Evolutionary conservation across 2,329 filamentous ascomycete genomes (phyloP).

Genomic region (Neobulgaria alba): DNA sequence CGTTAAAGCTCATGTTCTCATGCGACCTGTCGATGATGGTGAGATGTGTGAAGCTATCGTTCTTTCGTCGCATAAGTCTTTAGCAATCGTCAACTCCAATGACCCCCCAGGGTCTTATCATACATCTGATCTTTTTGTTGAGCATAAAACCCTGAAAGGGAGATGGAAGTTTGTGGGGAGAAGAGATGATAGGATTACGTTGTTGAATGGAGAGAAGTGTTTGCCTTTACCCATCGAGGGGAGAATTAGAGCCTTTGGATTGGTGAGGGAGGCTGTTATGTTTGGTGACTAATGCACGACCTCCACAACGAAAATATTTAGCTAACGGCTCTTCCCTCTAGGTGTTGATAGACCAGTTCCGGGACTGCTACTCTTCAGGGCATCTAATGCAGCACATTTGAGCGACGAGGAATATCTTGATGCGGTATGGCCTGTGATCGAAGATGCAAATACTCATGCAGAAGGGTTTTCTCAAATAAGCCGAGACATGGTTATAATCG

Average conservation of each 20-base stretch:
- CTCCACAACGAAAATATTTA: too few species aligned
- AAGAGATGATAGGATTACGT: constrained; percentile 37
- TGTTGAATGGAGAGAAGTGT: constrained; percentile 42
- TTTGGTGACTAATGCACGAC: too few species aligned
- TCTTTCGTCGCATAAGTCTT: constrained; percentile 34
- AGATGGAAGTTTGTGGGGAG: constrained; percentile 39
- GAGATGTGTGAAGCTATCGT: constrained; percentile 22
- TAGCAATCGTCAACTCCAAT: constrained; percentile 32
- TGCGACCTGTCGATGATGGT: constrained; percentile 23
- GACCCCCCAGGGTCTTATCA: constrained; percentile 37
- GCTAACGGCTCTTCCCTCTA: too few species aligned
- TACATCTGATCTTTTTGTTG: constrained; percentile 37
- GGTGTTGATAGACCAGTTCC: constrained; percentile 41
- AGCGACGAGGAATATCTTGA: constrained; percentile 38
- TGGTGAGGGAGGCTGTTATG: constrained; percentile 47
- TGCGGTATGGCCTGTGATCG: constrained; percentile 41
- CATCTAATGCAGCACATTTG: constrained; percentile 35
- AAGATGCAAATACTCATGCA: constrained; percentile 40
- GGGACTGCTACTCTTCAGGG: constrained; percentile 42
- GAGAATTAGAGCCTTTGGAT: constrained; percentile 40
- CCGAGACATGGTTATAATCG: constrained; percentile 42
- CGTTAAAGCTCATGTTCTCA: constrained; percentile 10
- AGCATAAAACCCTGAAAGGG: constrained; percentile 34
- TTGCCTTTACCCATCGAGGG: constrained; percentile 42
- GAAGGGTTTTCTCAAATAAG: constrained; percentile 46